Evolutionary conservation across 208 protist genomes (phyloP).

Genomic region (Acanthamoeba polyphaga): DNA sequence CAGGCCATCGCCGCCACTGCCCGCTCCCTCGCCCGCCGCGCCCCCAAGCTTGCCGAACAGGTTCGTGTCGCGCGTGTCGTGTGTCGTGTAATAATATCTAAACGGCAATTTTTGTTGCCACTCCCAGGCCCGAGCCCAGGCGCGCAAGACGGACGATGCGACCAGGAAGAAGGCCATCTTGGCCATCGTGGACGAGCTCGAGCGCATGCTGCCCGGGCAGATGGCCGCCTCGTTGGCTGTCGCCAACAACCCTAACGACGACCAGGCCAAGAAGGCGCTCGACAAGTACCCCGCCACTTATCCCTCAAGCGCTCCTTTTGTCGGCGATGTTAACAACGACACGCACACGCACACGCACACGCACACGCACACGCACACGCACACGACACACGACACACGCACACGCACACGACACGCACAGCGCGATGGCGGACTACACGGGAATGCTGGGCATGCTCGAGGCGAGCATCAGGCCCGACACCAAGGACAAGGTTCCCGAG

Average conservation of each 20-base stretch:
- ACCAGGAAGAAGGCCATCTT: conserved; percentile 49
- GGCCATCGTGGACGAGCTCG: conserved; percentile 57
- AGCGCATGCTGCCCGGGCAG: conserved; percentile 31
- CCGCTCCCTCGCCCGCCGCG: neutral
- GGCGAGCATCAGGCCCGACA: conserved; percentile 5
- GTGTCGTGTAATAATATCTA: too few relatives aligned
- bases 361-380: too few relatives aligned
- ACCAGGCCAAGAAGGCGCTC: neutral
- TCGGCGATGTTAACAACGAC: neutral
- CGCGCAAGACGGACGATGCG: conserved; percentile 60
- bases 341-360: too few relatives aligned
- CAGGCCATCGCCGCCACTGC: conserved; percentile 59
- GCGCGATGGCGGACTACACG: conserved; percentile 40
- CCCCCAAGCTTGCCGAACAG: conserved; percentile 60
- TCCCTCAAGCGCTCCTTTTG: too few relatives aligned
- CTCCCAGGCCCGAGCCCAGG: conserved; percentile 27
- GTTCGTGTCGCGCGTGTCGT: neutral
- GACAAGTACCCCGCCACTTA: neutral
- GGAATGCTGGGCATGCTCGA: conserved; percentile 14
- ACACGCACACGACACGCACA: neutral
- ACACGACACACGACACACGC: too few relatives aligned
- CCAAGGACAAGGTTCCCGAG: conserved; percentile 59
- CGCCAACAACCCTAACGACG: conserved; percentile 9
- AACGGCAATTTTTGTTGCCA: too few relatives aligned
- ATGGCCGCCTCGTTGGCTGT: conserved; percentile 56